Conservation (phyloP, 192 early-diverging fungal genomes). For the Backusella morwellensis region DNA sequence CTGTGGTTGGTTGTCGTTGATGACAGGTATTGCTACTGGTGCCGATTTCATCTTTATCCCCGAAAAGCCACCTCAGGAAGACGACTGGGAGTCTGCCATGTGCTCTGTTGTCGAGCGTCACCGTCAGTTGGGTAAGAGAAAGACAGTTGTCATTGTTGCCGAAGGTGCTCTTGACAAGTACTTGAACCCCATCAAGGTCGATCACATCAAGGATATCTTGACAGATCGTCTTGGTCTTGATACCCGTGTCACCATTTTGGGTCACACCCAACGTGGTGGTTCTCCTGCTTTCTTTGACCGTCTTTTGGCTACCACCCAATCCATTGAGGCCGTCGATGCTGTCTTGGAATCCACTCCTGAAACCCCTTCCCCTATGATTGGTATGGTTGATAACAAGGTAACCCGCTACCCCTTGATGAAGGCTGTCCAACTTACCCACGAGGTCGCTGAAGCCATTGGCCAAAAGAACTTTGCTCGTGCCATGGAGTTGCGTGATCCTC, state of each 20-base stretch:
- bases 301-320: slow-evolving; percentile 91
- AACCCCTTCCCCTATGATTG: slow-evolving; percentile 91
- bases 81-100: slow-evolving; percentile 89
- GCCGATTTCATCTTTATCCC: slow-evolving; percentile 98
- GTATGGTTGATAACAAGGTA: slow-evolving; percentile 88
- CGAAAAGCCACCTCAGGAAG: slow-evolving; percentile 83
- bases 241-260: slow-evolving; percentile 91
- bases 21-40: slow-evolving; percentile 83
- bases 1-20: slow-evolving; percentile 93
- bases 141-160: slow-evolving; percentile 92
- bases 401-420: slow-evolving; percentile 86
- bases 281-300: slow-evolving; percentile 88
- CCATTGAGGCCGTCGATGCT: slow-evolving; percentile 92
- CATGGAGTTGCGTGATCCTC: slow-evolving; percentile 84
- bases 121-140: slow-evolving; percentile 83
- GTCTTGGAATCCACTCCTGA: slow-evolving; percentile 81
- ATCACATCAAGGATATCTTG: slow-evolving; percentile 81
- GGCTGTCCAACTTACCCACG: slow-evolving; percentile 86
- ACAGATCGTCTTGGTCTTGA: slow-evolving; percentile 79
- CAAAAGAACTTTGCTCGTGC: slow-evolving; percentile 85
- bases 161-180: slow-evolving; percentile 94
- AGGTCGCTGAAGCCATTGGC: slow-evolving; percentile 80
- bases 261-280: slow-evolving; percentile 96
- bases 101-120: slow-evolving; percentile 59
- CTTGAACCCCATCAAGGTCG: slow-evolving; percentile 84